Conservation (phyloP, 331 rosid species). For the Cydonia oblonga region DNA sequence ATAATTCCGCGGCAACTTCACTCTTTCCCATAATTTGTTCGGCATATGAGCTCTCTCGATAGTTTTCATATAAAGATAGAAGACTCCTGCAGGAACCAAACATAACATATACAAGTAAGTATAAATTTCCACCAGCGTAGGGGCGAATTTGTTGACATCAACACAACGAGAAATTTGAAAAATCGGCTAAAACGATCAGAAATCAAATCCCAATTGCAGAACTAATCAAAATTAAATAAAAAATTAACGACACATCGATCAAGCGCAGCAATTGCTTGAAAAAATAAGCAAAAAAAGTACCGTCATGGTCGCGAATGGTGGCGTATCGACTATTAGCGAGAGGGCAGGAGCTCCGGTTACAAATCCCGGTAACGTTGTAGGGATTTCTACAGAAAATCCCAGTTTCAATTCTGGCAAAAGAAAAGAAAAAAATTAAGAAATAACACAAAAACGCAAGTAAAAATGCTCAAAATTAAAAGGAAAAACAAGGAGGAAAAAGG, state of each 20-base stretch:
- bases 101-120: background rate
- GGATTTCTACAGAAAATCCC: background rate
- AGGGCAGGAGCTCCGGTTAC: background rate
- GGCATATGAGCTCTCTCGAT: constrained; percentile 99
- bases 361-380: background rate
- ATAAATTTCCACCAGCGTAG: background rate
- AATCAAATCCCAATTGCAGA: background rate
- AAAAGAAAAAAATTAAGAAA: background rate
- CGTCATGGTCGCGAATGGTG: background rate
- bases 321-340: background rate
- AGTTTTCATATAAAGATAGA: constrained; percentile 94
- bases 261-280: too few species aligned
- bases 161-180: background rate
- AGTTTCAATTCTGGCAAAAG: background rate
- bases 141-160: background rate
- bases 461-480: background rate
- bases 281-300: too few species aligned
- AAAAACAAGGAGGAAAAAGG: background rate
- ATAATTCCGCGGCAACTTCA: constrained; percentile 68
- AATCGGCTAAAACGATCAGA: background rate
- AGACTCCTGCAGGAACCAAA: constrained; percentile 55
- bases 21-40: constrained; percentile 85
- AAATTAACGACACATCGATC: too few species aligned
- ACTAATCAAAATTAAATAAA: too few species aligned
- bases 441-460: background rate